Percentiles rank a stretch among this genome's conserved stretches.
Evolutionary conservation across 208 protist genomes (phyloP).

Genomic region (Leishmania tropica): DNA sequence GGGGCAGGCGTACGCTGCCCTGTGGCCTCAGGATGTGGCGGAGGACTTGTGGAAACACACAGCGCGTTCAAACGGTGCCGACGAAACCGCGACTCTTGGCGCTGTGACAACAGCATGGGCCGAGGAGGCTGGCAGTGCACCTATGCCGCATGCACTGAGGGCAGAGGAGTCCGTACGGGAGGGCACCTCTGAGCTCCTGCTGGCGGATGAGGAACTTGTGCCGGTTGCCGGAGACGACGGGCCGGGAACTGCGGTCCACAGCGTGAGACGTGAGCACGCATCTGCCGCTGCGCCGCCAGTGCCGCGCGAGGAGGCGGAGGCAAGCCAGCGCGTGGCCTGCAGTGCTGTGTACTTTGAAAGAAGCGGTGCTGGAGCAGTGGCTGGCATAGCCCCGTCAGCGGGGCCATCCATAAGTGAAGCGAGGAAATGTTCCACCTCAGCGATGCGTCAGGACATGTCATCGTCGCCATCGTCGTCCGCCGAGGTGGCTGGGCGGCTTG

Average conservation of each 20-base stretch:
- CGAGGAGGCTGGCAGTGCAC: neutral
- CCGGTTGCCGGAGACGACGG: neutral
- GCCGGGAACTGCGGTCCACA: neutral
- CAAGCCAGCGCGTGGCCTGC: neutral
- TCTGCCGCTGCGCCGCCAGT: neutral
- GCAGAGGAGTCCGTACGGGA: neutral
- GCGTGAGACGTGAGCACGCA: neutral
- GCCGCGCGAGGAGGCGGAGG: constrained; percentile 9
- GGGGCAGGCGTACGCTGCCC: constrained; percentile 49
- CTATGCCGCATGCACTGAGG: neutral
- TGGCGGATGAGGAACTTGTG: neutral
- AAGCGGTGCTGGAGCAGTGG: neutral
- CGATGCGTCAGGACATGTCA: neutral
- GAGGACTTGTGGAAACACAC: neutral
- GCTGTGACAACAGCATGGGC: too few relatives aligned
- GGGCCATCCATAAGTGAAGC: neutral
- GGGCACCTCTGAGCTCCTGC: neutral
- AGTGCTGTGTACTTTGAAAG: neutral
- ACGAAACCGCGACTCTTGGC: neutral
- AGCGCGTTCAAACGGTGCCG: neutral
- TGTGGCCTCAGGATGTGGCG: neutral
- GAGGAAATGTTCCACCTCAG: neutral
- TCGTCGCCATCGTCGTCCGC: neutral
- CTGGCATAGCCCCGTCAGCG: neutral
- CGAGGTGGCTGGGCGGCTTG: neutral